Percentiles rank a stretch among this genome's conserved stretches.
Evolutionary conservation across 257 asterid genomes (phyloP).

Genomic region (Verbascum thapsus): DNA sequence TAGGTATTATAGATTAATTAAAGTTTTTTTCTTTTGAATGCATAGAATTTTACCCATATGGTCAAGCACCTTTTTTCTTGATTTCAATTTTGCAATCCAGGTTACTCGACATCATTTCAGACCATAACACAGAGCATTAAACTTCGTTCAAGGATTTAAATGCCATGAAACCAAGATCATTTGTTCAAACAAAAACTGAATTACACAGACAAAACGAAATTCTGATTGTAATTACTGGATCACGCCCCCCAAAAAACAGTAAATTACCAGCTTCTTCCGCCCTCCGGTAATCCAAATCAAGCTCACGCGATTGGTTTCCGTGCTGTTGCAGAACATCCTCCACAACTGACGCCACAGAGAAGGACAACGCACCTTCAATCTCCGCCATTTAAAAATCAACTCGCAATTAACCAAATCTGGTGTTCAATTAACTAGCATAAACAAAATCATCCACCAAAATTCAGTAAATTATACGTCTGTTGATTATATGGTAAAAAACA

Average conservation of each 20-base stretch:
- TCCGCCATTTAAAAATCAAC: slow-evolving; percentile 48
- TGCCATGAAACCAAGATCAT: slow-evolving; percentile 7
- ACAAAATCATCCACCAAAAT: slow-evolving; percentile 25
- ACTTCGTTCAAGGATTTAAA: background rate
- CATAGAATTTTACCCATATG: background rate
- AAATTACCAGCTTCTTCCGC: slow-evolving; percentile 92
- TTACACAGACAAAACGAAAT: background rate
- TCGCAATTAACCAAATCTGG: slow-evolving; percentile 7
- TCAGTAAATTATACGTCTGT: slow-evolving; percentile 2
- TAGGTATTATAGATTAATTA: background rate
- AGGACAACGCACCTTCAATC: slow-evolving; percentile 52
- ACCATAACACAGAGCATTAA: background rate
- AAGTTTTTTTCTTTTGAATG: background rate
- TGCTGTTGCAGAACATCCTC: slow-evolving; percentile 98
- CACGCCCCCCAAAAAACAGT: slow-evolving; percentile 4
- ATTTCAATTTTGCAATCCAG: slow-evolving; percentile 10
- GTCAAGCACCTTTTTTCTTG: background rate
- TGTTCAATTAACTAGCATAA: slow-evolving; percentile 32
- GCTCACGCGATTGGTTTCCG: slow-evolving; percentile 63
- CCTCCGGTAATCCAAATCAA: slow-evolving; percentile 90
- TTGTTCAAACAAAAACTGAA: slow-evolving; percentile 13
- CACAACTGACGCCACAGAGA: slow-evolving; percentile 85
- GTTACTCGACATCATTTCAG: background rate
- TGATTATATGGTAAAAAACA: slow-evolving; percentile 13
- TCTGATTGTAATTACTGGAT: slow-evolving; percentile 6